These are phyloP conservation scores for Cryptococcus amylolentus DNA, from an alignment of 1,284 basidiomycete genomes.

Conservation along the genomic window DNA sequence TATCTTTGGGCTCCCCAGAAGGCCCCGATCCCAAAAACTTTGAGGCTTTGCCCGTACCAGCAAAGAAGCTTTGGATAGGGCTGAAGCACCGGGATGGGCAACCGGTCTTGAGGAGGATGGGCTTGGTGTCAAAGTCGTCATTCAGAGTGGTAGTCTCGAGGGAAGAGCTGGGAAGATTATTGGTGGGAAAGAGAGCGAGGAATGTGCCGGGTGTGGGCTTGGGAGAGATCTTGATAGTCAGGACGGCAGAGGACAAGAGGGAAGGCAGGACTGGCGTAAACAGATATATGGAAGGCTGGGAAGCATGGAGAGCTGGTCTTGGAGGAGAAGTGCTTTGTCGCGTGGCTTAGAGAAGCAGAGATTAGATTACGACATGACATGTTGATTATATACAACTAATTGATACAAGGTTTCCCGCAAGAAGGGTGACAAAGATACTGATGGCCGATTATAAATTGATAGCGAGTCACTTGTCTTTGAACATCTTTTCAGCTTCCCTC, in stretches of 20 bases:
- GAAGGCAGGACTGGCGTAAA: constrained; percentile 24
- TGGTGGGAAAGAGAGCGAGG: constrained; percentile 42
- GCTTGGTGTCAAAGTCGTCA: constrained; percentile 41
- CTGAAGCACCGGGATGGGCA: constrained; percentile 46
- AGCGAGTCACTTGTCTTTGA: not conserved
- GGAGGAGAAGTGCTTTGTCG: constrained; percentile 49
- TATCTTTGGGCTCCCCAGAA: constrained; percentile 43
- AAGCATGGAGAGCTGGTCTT: constrained; percentile 47
- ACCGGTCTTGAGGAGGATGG: constrained; percentile 43
- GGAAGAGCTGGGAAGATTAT: constrained; percentile 43
- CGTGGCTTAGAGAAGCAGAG: constrained; percentile 21
- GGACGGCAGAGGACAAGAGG: constrained; percentile 21
- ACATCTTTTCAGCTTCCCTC: not conserved
- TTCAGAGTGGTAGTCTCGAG: constrained; percentile 34
- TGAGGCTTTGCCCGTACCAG: constrained; percentile 27
- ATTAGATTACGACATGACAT: not conserved
- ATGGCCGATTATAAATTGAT: not conserved
- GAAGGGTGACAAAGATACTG: not conserved
- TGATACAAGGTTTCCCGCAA: not conserved
- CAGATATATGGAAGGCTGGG: constrained; percentile 48
- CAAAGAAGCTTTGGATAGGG: constrained; percentile 43
- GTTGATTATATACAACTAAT: not conserved
- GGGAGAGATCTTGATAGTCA: constrained; percentile 46
- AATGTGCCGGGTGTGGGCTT: constrained; percentile 45
- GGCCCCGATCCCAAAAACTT: constrained; percentile 39